Evolutionary conservation across 768 basidiomycete genomes (phyloP).

Genomic region (Gloeopeniophorella convolvens): DNA sequence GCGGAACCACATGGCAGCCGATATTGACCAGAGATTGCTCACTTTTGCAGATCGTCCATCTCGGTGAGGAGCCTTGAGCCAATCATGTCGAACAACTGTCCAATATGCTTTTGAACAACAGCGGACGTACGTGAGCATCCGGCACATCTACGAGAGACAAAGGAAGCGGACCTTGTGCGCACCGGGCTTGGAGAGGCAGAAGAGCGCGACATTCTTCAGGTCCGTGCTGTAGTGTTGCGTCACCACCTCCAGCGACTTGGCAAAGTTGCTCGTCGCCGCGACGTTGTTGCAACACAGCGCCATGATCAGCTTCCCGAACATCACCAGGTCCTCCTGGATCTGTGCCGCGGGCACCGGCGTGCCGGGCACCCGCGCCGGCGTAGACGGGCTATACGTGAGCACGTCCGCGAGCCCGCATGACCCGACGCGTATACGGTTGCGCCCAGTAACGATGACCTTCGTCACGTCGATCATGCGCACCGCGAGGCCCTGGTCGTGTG

Average conservation of each 20-base stretch:
- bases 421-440: slow-evolving; percentile 83
- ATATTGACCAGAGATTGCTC: slow-evolving; percentile 22
- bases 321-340: slow-evolving; percentile 82
- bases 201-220: slow-evolving; percentile 73
- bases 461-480: slow-evolving; percentile 78
- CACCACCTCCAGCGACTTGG: slow-evolving; percentile 69
- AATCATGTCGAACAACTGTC: slow-evolving; percentile 76
- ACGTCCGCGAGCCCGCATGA: slow-evolving; percentile 88
- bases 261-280: slow-evolving; percentile 53
- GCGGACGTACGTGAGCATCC: not conserved
- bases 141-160: not conserved
- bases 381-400: slow-evolving; percentile 57
- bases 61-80: slow-evolving; percentile 67
- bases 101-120: slow-evolving; percentile 49
- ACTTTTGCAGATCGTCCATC: slow-evolving; percentile 81
- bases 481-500: slow-evolving; percentile 77
- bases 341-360: slow-evolving; percentile 31
- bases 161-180: slow-evolving; percentile 48
- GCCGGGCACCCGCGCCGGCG: slow-evolving; percentile 1
- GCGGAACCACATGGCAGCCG: slow-evolving; percentile 1
- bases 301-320: slow-evolving; percentile 82
- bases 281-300: slow-evolving; percentile 67
- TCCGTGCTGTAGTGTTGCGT: slow-evolving; percentile 71
- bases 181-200: slow-evolving; percentile 65
- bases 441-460: slow-evolving; percentile 83